Evolutionary conservation across 306 rosid genomes (phyloP), one percentile per base, ranked within the genome.

Genomic region (Calophaca sinica): DNA sequence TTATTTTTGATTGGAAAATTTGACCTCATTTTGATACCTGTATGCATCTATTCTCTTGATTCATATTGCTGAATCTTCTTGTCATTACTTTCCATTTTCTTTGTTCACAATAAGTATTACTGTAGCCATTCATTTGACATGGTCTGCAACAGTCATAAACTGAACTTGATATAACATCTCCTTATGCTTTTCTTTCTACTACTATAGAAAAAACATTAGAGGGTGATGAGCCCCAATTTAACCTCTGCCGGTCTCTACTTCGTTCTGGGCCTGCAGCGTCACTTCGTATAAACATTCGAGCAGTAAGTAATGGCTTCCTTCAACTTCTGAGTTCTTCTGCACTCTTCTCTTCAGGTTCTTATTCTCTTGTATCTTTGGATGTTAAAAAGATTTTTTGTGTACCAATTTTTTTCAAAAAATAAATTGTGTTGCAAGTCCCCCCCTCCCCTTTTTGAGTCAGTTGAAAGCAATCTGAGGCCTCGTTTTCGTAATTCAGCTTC

Each of bases 191-290:
- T 77, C 51, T 83, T 74, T 57, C 32, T 42, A 50, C 61, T 54
- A 12, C 31, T 71, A 57, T 68, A 88, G 97, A 89, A 68, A 87
- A 88, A 79, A 79, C 86, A 48, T 80, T 94, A 74, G 96, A 87
- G 75, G 85, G 54, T 64, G 86, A 85, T 39, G 73, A 86, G 36
- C 98, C 96, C 32, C 91, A 84, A 73, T 94, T 80, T 78, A 79
- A 73, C 78, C 9, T 85, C 35, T 94, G 96, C 79, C 88, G 96
- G 74, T 88, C 96, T 68, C 83, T 90, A 28, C 89, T 88, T 49
- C 98, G 96, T 66, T 87, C 93, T 2, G 98, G 96, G 53, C 96
- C 96, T 61, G 98, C 97, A 75, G 90, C 91, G 14, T 88, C 98
- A 13, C 93, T 91, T 77, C 97, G 93, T 13, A 61, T 88, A 70